Base-by-base conservation (phyloP, 2,329 filamentous ascomycete genomes). In the Periglandula ipomoeae region DNA sequence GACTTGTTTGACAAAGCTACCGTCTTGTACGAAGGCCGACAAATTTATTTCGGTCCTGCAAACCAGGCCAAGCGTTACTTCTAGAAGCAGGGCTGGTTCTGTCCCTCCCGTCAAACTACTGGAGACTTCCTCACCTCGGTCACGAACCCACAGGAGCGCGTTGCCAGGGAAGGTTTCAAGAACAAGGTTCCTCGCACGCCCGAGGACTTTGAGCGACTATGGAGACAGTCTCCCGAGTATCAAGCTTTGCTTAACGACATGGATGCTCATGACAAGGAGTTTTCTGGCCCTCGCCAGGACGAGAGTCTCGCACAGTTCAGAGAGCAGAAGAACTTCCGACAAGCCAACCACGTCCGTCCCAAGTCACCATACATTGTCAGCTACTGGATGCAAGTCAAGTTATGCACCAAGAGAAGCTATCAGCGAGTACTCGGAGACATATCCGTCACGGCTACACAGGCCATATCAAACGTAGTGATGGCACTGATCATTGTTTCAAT, bases 41-140 rank as follows among this genome's bases (percentile, higher is more conserved):
- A 90, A 59, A 90, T 90, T 53, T 91, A 81, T 67, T 90, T 84
- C 53, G 87, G 87, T 0, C 76, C 78, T 0, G 76, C 80, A 0
- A 60, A 58, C 5, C 61, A 70, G 2, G 86, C 85, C 0, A 81
- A 75, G 56, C 61, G 61, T 0, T 89, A 81, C 63, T 89, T 90
- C 52, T 77, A 81, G 56, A 67, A 74, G 11, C 78, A 85, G 64
- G 86, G 86, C 37, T 90, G 79, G 73, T 61, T 75, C 30, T 87
- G 84, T 55, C 82, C 82, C 0, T 63, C 73, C 3, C 74, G 84
- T 3, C 82, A 87, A 59, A 87, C 82, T 0, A 83, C 78, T 0
- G 80, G 75, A 2, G 84, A 87, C 56, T 87, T 87, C 58, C 66
- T 87, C 10, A 87, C 84, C 0, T 81, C 79, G 0, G 69, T 87